phyloP scores from a whole-genome alignment of 164 flowering plant genomes.

The Hamamelis virginiana region DNA sequence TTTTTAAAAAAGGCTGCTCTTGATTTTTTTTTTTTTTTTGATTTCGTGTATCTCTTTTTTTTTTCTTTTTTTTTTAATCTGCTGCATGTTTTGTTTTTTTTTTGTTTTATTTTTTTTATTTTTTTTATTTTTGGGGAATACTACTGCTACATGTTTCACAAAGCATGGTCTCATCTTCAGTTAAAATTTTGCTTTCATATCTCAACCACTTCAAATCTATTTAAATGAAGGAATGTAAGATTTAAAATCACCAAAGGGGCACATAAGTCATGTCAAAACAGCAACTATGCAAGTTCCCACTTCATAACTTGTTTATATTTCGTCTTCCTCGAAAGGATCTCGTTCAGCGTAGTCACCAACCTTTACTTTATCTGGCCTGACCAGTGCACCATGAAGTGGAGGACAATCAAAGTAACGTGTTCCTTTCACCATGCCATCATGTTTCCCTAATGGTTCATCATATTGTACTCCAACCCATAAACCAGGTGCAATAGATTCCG shows the following conservation, averaged over 20 bases:
- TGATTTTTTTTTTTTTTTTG: no score
- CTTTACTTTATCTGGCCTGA: conserved; percentile 96
- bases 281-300: background rate
- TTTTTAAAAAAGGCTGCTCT: no score
- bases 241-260: background rate
- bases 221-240: background rate
- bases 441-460: conserved; percentile 96
- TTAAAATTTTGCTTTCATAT: no score
- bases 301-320: conserved; percentile 33
- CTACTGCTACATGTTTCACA: no score
- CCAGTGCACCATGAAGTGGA: conserved; percentile 81
- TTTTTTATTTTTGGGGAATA: no score
- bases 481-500: conserved; percentile 81
- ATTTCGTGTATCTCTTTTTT: no score
- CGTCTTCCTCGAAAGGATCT: conserved; percentile 65
- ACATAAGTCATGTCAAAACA: background rate
- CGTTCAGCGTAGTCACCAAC: conserved; percentile 69
- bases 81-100: no score
- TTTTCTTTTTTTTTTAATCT: no score
- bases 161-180: background rate
- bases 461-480: conserved; percentile 96
- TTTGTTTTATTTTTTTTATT: no score
- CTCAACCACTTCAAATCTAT: background rate
- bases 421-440: conserved; percentile 95
- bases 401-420: conserved; percentile 79